A percentile compares a stretch with the other conserved stretches of the same genome.
Evolutionary conservation across 257 asterid genomes (phyloP).

Genomic region (Jaltomata sinuosa): DNA sequence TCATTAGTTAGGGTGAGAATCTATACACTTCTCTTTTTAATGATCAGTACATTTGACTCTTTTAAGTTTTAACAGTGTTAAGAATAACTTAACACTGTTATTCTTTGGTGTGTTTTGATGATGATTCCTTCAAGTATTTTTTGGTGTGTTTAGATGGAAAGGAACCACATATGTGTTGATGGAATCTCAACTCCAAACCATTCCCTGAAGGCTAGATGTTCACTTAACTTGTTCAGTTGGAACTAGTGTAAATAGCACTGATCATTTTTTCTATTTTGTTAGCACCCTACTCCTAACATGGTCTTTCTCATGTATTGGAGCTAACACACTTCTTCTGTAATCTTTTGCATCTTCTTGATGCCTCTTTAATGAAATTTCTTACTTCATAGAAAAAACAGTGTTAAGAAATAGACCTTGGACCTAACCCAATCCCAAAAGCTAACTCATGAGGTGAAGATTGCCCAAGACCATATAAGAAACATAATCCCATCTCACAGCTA

Average conservation of each 20-base stretch:
- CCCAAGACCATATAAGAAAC: background rate
- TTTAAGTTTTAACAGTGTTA: too few relatives aligned
- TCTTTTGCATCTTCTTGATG: background rate
- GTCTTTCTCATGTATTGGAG: background rate
- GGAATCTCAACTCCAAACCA: background rate
- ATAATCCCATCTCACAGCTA: background rate
- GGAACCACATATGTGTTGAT: background rate
- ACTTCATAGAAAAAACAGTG: background rate
- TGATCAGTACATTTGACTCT: background rate
- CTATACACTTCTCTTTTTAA: background rate
- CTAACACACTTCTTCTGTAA: background rate
- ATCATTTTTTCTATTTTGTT: background rate
- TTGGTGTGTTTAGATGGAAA: background rate
- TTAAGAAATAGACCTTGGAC: background rate
- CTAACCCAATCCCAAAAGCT: background rate
- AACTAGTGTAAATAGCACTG: background rate
- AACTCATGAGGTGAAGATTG: background rate
- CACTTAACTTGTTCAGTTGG: background rate
- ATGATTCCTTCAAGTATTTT: background rate
- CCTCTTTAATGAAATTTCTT: background rate
- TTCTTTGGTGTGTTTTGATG: background rate
- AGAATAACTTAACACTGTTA: background rate
- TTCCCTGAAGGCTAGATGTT: background rate
- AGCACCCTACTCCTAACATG: background rate
- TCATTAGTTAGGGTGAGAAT: background rate